These are phyloP conservation scores for Daldinia bambusicola DNA, from an alignment of 495 filamentous ascomycete species.

Conservation along the genomic window DNA sequence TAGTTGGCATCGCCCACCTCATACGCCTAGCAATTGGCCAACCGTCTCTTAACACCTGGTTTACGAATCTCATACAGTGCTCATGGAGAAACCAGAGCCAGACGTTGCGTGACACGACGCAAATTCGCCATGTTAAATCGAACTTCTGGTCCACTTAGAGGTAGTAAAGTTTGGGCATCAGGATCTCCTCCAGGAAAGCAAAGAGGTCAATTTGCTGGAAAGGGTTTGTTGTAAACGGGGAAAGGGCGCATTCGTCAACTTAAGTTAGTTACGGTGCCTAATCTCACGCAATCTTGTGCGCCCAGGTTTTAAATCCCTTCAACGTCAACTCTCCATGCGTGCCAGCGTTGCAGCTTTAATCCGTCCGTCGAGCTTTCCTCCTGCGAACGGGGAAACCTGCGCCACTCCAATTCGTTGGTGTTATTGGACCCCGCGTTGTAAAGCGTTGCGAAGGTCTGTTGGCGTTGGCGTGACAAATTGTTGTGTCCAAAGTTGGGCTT, in stretches of 20 bases:
- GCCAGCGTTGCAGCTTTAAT: constrained; percentile 26
- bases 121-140: constrained; percentile 34
- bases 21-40: constrained; percentile 43
- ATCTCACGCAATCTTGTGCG: constrained; percentile 40
- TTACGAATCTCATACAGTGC: constrained; percentile 38
- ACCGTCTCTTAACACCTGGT: constrained; percentile 43
- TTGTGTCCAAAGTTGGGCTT: constrained; percentile 40
- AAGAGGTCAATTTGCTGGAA: constrained; percentile 26
- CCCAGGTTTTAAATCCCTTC: constrained; percentile 33
- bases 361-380: constrained; percentile 10
- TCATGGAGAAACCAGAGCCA: constrained; percentile 31
- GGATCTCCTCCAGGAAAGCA: constrained; percentile 17
- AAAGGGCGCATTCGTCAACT: constrained; percentile 23
- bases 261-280: constrained; percentile 30
- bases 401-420: constrained; percentile 35
- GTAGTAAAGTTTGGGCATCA: constrained; percentile 37
- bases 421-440: constrained; percentile 43
- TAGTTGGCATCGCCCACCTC: constrained; percentile 37
- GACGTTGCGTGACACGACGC: constrained; percentile 44
- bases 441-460: constrained; percentile 17
- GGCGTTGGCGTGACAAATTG: constrained; percentile 37
- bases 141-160: constrained; percentile 30
- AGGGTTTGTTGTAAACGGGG: constrained; percentile 31
- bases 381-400: constrained; percentile 28
- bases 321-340: constrained; percentile 33